Conservation (phyloP, 305 asterid genomes). For the Fraxinus angustifolia region DNA sequence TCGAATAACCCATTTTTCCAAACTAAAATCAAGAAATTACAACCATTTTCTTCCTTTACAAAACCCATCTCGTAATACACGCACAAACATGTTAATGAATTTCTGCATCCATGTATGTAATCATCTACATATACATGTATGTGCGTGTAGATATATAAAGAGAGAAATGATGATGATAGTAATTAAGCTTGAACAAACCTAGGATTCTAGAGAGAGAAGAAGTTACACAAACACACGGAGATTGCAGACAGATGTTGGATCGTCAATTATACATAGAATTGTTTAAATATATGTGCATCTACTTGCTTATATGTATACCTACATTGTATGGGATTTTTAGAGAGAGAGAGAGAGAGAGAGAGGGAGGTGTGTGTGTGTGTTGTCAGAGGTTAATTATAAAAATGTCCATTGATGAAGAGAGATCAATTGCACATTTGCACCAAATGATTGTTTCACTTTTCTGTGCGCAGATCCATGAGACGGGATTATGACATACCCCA, state of each 20-base stretch:
- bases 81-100: background rate
- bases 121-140: constrained; percentile 18
- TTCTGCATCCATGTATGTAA: constrained; percentile 20
- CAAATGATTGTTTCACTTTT: constrained; percentile 32
- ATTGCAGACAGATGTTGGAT: constrained; percentile 35
- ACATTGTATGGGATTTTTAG: background rate
- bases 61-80: constrained; percentile 18
- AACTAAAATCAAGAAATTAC: constrained; percentile 17
- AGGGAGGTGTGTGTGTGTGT: background rate
- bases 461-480: constrained; percentile 35
- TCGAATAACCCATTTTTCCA: constrained; percentile 12
- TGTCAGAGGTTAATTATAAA: constrained; percentile 25
- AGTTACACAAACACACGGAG: constrained; percentile 29
- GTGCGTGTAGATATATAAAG: constrained; percentile 11
- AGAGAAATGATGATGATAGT: constrained; percentile 21
- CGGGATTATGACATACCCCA: constrained; percentile 19
- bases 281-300: constrained; percentile 12
- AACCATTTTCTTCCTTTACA: constrained; percentile 12
- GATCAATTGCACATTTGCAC: constrained; percentile 21
- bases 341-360: constrained; percentile 17
- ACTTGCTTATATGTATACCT: constrained; percentile 5
- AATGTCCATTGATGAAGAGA: constrained; percentile 42
- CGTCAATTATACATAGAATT: constrained; percentile 32
- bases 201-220: constrained; percentile 26
- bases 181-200: constrained; percentile 19